Percentiles rank a stretch among this genome's conserved stretches.
These are phyloP conservation scores for Backusella psychrophila DNA, from an alignment of 192 early-diverging fungal species.

Conservation along the genomic window DNA sequence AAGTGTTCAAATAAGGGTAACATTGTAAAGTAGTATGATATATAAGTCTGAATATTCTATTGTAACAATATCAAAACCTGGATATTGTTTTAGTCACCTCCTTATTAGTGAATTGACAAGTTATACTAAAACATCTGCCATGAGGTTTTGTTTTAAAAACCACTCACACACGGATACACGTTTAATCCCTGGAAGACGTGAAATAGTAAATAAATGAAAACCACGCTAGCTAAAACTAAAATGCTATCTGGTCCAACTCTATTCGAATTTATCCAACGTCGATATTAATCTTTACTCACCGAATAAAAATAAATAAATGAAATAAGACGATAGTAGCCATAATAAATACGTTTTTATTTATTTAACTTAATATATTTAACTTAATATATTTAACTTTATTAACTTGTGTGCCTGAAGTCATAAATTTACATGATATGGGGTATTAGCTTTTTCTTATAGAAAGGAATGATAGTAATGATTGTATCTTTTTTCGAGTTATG, in stretches of 20 bases:
- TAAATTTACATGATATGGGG: not conserved
- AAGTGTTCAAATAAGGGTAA: too few relatives aligned
- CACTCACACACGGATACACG: not conserved
- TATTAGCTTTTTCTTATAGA: not conserved
- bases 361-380: not conserved
- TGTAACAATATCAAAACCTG: not conserved
- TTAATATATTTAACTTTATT: not conserved
- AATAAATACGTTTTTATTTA: not conserved
- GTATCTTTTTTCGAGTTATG: not conserved
- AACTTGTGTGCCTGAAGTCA: not conserved
- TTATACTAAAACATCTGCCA: not conserved
- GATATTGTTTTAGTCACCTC: not conserved
- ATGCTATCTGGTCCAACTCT: not conserved
- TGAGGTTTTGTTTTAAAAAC: not conserved
- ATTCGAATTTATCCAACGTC: not conserved
- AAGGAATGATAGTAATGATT: conserved; percentile 1
- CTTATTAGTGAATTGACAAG: not conserved
- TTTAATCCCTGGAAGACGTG: not conserved
- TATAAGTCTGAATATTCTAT: too few relatives aligned
- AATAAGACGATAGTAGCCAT: not conserved
- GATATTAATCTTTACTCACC: not conserved
- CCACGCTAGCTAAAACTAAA: conserved; percentile 2
- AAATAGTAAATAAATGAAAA: not conserved
- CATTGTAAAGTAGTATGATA: too few relatives aligned
- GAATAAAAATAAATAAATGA: not conserved